Conservation (phyloP, 208 protist genomes). For the Wallacemonas sp. region DNA sequence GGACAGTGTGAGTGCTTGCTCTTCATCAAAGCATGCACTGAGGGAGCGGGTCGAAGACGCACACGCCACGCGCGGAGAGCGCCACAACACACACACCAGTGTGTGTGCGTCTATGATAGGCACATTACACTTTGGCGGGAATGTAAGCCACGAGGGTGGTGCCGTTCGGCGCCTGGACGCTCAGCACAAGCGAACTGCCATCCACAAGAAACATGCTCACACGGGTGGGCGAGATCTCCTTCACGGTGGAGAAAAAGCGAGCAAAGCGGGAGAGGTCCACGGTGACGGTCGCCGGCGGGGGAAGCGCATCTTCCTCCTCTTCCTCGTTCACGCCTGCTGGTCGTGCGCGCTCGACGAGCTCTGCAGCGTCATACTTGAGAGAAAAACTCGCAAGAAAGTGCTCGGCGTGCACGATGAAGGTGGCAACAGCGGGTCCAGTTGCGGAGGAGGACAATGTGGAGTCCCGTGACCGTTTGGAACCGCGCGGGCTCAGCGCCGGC, state of each 20-base stretch:
- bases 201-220: conserved; percentile 67
- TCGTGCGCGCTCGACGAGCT: conserved; percentile 26
- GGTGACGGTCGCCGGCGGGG: conserved; percentile 36
- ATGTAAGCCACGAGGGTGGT: conserved; percentile 82
- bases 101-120: no score
- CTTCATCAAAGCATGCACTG: no score
- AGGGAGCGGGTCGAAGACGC: no score
- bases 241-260: conserved; percentile 67
- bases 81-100: no score
- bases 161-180: conserved; percentile 38
- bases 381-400: conserved; percentile 59
- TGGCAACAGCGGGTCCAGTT: conserved; percentile 8
- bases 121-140: conserved; percentile 42
- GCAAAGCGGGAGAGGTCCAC: conserved; percentile 71
- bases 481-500: not conserved
- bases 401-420: conserved; percentile 53
- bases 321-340: conserved; percentile 16
- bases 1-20: no score
- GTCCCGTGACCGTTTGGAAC: not conserved
- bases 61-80: no score
- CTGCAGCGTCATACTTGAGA: conserved; percentile 61
- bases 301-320: conserved; percentile 6
- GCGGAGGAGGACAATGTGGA: not conserved
- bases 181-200: conserved; percentile 56
- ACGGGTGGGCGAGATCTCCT: conserved; percentile 43